Evolutionary conservation across 208 protist genomes (phyloP).

Genomic region (Trypanosoma boissoni): DNA sequence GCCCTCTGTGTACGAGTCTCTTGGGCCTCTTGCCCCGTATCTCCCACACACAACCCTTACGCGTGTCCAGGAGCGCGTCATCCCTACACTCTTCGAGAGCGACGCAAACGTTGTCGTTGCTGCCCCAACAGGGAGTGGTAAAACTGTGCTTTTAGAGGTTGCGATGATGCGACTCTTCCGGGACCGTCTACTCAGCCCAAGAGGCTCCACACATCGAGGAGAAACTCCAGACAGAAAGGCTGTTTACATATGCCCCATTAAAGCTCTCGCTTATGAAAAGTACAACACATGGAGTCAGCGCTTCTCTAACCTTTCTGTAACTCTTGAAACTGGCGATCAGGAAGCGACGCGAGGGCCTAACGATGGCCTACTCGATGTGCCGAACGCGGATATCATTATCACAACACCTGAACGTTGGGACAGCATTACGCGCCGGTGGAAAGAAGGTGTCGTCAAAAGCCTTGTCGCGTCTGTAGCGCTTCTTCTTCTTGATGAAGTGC

Average conservation of each 20-base stretch:
- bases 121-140: constrained; percentile 88
- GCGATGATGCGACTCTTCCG: constrained; percentile 87
- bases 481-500: constrained; percentile 92
- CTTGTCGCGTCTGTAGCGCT: constrained; percentile 78
- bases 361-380: constrained; percentile 37
- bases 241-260: constrained; percentile 92
- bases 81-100: constrained; percentile 50
- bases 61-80: constrained; percentile 65
- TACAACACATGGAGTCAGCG: constrained; percentile 58
- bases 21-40: constrained; percentile 50
- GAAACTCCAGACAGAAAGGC: constrained; percentile 37
- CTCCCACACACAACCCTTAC: constrained; percentile 55
- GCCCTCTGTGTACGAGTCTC: constrained; percentile 15
- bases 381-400: constrained; percentile 78
- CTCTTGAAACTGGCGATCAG: constrained; percentile 96
- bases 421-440: constrained; percentile 90
- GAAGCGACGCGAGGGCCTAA: constrained; percentile 39
- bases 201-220: constrained; percentile 1
- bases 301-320: constrained; percentile 77
- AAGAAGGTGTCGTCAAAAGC: constrained; percentile 60
- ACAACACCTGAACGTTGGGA: constrained; percentile 94
- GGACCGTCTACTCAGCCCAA: constrained; percentile 26
- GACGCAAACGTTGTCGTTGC: constrained; percentile 74
- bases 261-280: constrained; percentile 89
- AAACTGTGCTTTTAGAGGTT: constrained; percentile 84